phyloP scores from a whole-genome alignment of 2,329 filamentous ascomycete genomes.

The Fusarium xyrophilum region DNA sequence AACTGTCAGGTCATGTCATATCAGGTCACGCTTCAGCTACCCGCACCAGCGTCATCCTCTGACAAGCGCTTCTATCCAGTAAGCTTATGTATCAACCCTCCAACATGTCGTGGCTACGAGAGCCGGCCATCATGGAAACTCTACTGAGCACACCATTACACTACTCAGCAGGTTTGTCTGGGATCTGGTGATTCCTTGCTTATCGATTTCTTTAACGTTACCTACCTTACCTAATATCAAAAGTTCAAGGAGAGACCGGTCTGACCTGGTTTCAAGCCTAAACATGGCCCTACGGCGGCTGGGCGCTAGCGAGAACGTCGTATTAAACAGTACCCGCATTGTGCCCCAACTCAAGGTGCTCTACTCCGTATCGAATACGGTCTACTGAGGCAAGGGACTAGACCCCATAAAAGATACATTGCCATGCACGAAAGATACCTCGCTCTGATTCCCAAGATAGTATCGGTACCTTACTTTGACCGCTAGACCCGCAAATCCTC shows the following conservation, averaged over 20 bases:
- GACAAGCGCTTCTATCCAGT: constrained; percentile 32
- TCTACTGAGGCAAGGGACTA: constrained; percentile 10
- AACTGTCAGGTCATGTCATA: constrained; percentile 42
- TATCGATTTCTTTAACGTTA: constrained; percentile 1
- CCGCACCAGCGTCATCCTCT: constrained; percentile 33
- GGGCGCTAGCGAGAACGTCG: constrained; percentile 33
- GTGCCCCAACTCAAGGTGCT: constrained; percentile 16
- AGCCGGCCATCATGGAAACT: constrained; percentile 18
- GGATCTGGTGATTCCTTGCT: constrained; percentile 15
- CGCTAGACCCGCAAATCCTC: constrained; percentile 8
- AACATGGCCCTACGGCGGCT: constrained; percentile 30
- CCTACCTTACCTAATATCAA: not conserved
- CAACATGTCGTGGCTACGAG: constrained; percentile 22
- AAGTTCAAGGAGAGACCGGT: constrained; percentile 12
- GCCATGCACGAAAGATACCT: constrained; percentile 18
- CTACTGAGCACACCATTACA: constrained; percentile 20
- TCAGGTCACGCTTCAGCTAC: constrained; percentile 40
- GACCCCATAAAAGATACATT: constrained; percentile 22
- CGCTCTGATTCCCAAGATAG: constrained; percentile 23
- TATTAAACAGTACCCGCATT: constrained; percentile 36
- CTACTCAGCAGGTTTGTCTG: constrained; percentile 4
- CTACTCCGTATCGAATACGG: too few species aligned
- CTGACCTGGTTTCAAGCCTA: constrained; percentile 13
- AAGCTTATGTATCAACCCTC: constrained; percentile 33
- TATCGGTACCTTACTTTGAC: constrained; percentile 31